Evolutionary conservation across 1,284 basidiomycete species (phyloP).

Genomic region (Pseudozyma thailandica): DNA sequence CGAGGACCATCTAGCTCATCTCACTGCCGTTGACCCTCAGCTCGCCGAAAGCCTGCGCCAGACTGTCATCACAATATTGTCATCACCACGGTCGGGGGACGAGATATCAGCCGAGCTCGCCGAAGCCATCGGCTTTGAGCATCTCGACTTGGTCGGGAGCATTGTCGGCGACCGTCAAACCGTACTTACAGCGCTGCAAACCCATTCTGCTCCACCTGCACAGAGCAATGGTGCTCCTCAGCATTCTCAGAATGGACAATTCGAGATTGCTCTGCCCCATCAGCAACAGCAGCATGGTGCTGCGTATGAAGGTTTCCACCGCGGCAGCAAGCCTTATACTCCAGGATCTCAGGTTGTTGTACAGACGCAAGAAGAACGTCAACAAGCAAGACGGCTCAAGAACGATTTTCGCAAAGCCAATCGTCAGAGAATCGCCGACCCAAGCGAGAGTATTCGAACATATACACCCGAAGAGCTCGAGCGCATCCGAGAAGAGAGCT

Average conservation of each 20-base stretch:
- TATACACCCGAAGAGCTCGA: conserved; percentile 75
- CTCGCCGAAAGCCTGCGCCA: conserved; percentile 39
- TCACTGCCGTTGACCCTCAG: conserved; percentile 22
- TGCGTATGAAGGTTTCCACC: conserved; percentile 22
- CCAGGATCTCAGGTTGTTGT: conserved; percentile 66
- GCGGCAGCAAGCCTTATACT: conserved; percentile 53
- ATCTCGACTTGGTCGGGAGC: conserved; percentile 73
- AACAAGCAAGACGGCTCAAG: conserved; percentile 62
- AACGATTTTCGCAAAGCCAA: conserved; percentile 41
- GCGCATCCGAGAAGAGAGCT: conserved; percentile 75
- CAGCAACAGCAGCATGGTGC: conserved; percentile 39
- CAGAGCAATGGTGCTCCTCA: conserved; percentile 20
- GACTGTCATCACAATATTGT: conserved; percentile 19
- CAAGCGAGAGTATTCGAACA: conserved; percentile 47
- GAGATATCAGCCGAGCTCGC: conserved; percentile 81
- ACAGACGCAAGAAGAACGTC: conserved; percentile 62
- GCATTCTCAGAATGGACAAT: conserved; percentile 8
- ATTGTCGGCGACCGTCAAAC: conserved; percentile 68
- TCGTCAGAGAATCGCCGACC: conserved; percentile 15
- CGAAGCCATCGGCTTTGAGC: conserved; percentile 87
- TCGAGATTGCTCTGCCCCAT: conserved; percentile 20
- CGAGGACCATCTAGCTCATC: conserved; percentile 31
- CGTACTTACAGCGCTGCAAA: conserved; percentile 37
- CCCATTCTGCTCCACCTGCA: background rate
- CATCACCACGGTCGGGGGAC: conserved; percentile 69